Conservation (phyloP, 73 alveolate genomes). For the Strombidium stylifer region DNA sequence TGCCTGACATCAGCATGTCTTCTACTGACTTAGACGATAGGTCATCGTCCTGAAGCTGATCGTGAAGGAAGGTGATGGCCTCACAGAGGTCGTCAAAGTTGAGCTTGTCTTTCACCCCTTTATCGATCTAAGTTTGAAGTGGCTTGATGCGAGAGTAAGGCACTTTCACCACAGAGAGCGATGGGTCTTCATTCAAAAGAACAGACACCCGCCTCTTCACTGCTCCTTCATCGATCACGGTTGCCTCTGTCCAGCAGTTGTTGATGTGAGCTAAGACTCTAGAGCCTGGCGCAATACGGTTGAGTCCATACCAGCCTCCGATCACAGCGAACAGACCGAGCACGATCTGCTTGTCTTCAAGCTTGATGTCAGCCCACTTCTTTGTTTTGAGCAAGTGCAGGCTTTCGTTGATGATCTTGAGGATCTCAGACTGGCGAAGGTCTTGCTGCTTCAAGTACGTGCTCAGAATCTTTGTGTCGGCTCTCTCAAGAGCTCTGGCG, state of each 20-base stretch:
- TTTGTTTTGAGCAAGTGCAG: background rate
- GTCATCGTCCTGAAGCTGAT: too few species aligned
- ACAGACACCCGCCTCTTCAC: constrained; percentile 32
- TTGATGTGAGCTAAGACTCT: constrained; percentile 26
- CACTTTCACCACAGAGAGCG: constrained; percentile 5
- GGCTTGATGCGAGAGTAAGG: too few species aligned
- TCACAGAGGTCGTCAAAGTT: too few species aligned
- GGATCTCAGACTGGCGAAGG: constrained; percentile 6
- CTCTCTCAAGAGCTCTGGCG: too few species aligned
- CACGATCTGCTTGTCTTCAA: constrained; percentile 4
- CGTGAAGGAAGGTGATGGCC: too few species aligned
- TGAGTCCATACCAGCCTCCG: constrained; percentile 54
- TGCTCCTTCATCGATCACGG: constrained; percentile 49
- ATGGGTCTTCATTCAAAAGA: constrained; percentile 37
- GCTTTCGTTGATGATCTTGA: background rate
- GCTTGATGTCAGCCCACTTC: constrained; percentile 8
- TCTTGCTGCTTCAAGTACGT: constrained; percentile 2
- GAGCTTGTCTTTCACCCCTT: too few species aligned
- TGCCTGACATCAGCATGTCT: background rate
- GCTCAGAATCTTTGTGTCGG: background rate
- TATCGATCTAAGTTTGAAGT: too few species aligned
- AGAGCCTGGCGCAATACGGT: constrained; percentile 28
- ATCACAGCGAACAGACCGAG: constrained; percentile 20
- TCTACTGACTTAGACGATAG: too few species aligned
- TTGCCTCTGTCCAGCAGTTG: constrained; percentile 35